These are phyloP conservation scores for Postia placenta DNA, from an alignment of 768 basidiomycete genomes.

Conservation along the genomic window DNA sequence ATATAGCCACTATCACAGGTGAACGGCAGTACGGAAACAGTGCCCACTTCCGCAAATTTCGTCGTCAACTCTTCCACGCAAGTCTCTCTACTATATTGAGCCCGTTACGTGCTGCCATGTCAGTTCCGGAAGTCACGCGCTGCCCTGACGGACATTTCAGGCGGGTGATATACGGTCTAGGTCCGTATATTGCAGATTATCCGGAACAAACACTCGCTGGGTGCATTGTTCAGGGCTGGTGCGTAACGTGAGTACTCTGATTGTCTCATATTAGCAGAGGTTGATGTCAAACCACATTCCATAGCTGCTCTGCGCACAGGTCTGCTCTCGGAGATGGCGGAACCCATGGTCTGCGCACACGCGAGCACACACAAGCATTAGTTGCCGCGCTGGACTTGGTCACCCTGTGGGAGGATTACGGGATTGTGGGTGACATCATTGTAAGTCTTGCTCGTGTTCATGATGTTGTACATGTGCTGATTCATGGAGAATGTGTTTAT, in stretches of 20 bases:
- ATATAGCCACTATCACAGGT: too few relatives aligned
- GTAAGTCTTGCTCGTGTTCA: too few relatives aligned
- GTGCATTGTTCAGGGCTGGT: slow-evolving; percentile 17
- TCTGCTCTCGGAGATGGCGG: neutral
- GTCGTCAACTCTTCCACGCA: slow-evolving; percentile 9
- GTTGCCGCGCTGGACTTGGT: neutral
- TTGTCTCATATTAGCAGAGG: too few relatives aligned
- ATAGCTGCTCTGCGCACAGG: neutral
- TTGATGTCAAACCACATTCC: too few relatives aligned
- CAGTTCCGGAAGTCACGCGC: slow-evolving; percentile 7
- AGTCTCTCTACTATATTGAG: slow-evolving; percentile 6
- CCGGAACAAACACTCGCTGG: slow-evolving; percentile 23
- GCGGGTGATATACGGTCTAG: slow-evolving; percentile 21
- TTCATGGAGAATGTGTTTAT: too few relatives aligned
- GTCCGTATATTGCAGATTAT: slow-evolving; percentile 26
- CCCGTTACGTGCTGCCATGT: slow-evolving; percentile 12
- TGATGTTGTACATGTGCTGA: too few relatives aligned
- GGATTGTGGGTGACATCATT: neutral
- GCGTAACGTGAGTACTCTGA: neutral
- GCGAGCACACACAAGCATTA: neutral
- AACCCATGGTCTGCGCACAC: neutral
- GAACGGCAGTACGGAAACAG: too few relatives aligned
- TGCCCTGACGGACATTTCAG: slow-evolving; percentile 24
- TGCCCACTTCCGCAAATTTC: slow-evolving; percentile 8
- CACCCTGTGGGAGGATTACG: neutral